Evolutionary conservation across 2,329 filamentous ascomycete genomes (phyloP).

Genomic region (Claviceps citrina): DNA sequence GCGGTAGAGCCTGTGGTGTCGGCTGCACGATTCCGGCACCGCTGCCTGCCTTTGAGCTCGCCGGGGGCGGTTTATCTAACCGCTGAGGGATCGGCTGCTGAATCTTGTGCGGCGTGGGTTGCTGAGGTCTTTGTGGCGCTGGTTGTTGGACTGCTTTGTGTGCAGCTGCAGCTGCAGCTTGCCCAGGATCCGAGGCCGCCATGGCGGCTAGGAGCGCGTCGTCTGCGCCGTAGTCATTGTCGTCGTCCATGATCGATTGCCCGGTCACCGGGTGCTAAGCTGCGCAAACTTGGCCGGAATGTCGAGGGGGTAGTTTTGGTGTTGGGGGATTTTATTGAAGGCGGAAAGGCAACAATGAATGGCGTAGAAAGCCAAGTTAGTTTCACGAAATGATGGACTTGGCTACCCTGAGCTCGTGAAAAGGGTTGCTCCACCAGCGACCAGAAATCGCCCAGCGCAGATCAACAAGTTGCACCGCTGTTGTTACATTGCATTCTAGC

Average conservation of each 20-base stretch:
- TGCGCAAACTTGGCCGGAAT: too few species aligned
- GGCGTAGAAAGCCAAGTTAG: too few species aligned
- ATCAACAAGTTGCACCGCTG: too few species aligned
- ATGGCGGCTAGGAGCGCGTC: conserved; percentile 41
- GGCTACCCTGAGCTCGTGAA: background rate
- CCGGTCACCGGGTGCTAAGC: too few species aligned
- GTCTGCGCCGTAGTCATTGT: conserved; percentile 43
- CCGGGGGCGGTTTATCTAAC: conserved; percentile 35
- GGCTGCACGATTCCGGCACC: conserved; percentile 60
- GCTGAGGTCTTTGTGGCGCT: conserved; percentile 24
- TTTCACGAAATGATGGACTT: too few species aligned
- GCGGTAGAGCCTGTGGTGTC: conserved; percentile 69
- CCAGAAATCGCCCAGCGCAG: background rate
- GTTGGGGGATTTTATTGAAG: too few species aligned
- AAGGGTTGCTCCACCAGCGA: background rate
- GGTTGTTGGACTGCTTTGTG: conserved; percentile 22
- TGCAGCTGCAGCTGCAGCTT: conserved; percentile 13
- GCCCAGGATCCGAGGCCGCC: conserved; percentile 29
- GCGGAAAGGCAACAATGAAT: too few species aligned
- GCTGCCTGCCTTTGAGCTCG: conserved; percentile 14
- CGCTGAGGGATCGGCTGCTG: conserved; percentile 38
- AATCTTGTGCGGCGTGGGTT: conserved; percentile 27
- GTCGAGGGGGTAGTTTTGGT: too few species aligned
- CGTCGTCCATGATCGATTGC: conserved; percentile 36
- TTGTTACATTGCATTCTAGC: too few species aligned